Conservation (phyloP, 164 flowering plant species). For the Sedum album region DNA sequence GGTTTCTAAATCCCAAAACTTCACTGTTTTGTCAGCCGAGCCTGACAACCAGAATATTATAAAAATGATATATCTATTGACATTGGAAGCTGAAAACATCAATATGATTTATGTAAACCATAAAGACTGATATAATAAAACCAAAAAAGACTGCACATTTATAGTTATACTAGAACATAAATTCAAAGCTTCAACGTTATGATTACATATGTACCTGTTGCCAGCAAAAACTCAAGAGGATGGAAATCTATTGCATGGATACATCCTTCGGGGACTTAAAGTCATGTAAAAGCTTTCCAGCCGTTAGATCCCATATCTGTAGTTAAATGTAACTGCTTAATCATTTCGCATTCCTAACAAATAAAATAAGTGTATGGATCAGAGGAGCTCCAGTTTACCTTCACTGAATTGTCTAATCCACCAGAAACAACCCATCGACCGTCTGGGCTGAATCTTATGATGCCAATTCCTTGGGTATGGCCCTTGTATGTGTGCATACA, state of each 20-base stretch:
- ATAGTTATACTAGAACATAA: no score
- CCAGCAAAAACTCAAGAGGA: slow-evolving; percentile 82
- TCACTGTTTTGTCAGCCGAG: slow-evolving; percentile 69
- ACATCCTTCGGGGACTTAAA: slow-evolving; percentile 72
- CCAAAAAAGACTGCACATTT: no score
- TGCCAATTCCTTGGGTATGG: slow-evolving; percentile 58
- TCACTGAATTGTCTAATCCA: slow-evolving; percentile 70
- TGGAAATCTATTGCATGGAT: slow-evolving; percentile 71
- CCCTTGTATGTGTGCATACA: slow-evolving; percentile 92
- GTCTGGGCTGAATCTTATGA: slow-evolving; percentile 75
- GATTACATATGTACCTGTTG: slow-evolving; percentile 43
- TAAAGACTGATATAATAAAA: background rate
- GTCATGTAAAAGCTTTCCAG: slow-evolving; percentile 89
- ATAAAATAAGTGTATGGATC: background rate
- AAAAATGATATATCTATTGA: background rate
- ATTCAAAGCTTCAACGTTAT: background rate
- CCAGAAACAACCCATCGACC: slow-evolving; percentile 98
- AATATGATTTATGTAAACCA: background rate
- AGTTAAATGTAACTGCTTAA: background rate
- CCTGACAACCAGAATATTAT: slow-evolving; percentile 30
- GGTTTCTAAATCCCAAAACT: slow-evolving; percentile 76
- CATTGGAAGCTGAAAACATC: background rate
- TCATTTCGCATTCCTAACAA: background rate
- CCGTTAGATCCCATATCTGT: slow-evolving; percentile 91
- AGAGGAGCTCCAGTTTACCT: slow-evolving; percentile 33